Conservation (phyloP, 306 rosid genomes). For the Prinsepia uniflora region DNA sequence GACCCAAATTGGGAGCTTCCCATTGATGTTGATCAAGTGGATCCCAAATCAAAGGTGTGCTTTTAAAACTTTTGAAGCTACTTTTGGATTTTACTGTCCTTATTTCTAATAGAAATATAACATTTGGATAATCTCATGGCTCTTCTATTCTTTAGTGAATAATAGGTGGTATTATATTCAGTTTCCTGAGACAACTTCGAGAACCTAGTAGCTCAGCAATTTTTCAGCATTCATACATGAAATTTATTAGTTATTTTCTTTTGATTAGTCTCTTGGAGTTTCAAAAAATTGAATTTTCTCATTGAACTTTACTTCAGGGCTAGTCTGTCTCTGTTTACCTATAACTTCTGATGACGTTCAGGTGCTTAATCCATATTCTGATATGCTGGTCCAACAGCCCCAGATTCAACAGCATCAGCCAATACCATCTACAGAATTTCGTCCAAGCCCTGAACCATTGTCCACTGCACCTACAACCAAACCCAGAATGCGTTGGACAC, state of each 20-base stretch:
- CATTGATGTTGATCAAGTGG: constrained; percentile 38
- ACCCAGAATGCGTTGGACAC: constrained; percentile 97
- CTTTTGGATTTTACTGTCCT: constrained; percentile 6
- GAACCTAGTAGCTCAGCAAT: neutral
- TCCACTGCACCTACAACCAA: constrained; percentile 51
- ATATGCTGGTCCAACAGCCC: constrained; percentile 42
- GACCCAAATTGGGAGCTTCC: constrained; percentile 79
- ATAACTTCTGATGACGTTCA: constrained; percentile 8
- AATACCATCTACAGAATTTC: constrained; percentile 42
- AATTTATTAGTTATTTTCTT: neutral
- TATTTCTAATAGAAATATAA: neutral
- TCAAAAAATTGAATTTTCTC: constrained; percentile 18
- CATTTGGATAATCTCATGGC: neutral
- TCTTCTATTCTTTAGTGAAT: neutral
- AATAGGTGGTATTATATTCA: neutral
- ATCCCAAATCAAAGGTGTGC: constrained; percentile 58
- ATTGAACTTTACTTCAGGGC: constrained; percentile 9
- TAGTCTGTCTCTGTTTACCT: constrained; percentile 12
- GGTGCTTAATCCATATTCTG: constrained; percentile 33
- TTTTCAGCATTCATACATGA: neutral
- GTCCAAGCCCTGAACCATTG: constrained; percentile 33
- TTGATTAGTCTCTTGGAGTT: neutral
- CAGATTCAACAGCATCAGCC: constrained; percentile 37
- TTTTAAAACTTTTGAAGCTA: constrained; percentile 20
- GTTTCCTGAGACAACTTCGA: neutral